Evolutionary conservation across 1,284 basidiomycete genomes (phyloP).

Genomic region (Trichosporon sp.): DNA sequence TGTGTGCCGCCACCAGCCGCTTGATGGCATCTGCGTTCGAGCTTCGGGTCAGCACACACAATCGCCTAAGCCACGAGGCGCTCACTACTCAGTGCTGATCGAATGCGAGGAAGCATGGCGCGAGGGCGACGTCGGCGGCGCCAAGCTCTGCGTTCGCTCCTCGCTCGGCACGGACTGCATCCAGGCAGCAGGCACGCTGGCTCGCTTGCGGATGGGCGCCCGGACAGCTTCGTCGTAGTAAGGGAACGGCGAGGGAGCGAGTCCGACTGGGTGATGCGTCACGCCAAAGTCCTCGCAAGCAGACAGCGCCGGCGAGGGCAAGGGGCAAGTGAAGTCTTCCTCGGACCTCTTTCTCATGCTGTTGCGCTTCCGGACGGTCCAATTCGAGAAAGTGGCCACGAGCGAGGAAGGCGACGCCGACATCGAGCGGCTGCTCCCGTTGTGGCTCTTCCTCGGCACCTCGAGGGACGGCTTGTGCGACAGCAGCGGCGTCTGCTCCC

Average conservation of each 20-base stretch:
- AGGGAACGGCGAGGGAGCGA: background rate
- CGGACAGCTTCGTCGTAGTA: background rate
- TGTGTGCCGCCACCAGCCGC: background rate
- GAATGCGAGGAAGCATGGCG: background rate
- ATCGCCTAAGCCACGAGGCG: background rate
- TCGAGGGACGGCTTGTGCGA: background rate
- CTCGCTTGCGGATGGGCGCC: background rate
- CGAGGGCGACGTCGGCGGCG: background rate
- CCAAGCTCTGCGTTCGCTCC: background rate
- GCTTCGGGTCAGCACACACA: background rate
- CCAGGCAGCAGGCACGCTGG: background rate
- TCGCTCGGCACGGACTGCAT: background rate
- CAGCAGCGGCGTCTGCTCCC: background rate
- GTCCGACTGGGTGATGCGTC: background rate
- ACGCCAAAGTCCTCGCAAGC: background rate
- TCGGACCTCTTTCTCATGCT: background rate
- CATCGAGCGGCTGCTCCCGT: background rate
- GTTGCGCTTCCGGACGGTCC: background rate
- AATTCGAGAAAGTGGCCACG: background rate
- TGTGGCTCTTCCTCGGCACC: background rate
- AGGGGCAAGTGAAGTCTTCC: background rate
- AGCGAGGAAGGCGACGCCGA: slow-evolving; percentile 2
- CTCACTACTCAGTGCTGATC: background rate
- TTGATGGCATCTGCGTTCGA: background rate
- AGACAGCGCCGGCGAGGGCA: background rate